Evolutionary conservation across 192 early-diverging fungal genomes (phyloP).

Genomic region (Bifiguratus adelaidae): DNA sequence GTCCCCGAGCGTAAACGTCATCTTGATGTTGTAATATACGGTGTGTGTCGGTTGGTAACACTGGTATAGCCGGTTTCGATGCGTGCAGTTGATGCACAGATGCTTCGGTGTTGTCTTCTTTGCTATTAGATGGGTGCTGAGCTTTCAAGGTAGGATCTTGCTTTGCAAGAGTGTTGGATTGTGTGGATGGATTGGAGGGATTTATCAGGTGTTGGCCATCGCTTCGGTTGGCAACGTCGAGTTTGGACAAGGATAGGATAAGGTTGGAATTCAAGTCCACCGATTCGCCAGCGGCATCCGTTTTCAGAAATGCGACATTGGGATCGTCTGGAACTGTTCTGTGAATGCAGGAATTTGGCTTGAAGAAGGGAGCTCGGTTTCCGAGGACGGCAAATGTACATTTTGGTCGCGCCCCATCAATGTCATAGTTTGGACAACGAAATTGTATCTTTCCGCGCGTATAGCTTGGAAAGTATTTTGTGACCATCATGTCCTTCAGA

Average conservation of each 20-base stretch:
- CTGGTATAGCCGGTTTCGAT: no score
- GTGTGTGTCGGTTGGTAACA: no score
- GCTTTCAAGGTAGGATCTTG: neutral
- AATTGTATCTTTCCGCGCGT: conserved; percentile 1
- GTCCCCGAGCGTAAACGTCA: no score
- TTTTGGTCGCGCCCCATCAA: conserved; percentile 16
- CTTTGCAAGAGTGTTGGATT: neutral
- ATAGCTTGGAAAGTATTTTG: neutral
- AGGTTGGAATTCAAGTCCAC: no score
- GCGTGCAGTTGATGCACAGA: no score
- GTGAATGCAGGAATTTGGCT: neutral
- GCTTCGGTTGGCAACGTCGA: neutral
- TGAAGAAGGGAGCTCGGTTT: conserved; percentile 8
- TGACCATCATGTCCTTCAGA: no score
- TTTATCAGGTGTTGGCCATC: neutral
- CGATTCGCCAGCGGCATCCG: no score
- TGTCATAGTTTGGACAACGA: conserved; percentile 11
- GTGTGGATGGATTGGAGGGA: neutral
- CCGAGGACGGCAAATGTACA: conserved; percentile 14
- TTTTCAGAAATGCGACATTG: no score
- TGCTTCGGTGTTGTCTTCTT: conserved; percentile 7
- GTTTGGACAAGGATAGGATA: no score
- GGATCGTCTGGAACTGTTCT: no score
- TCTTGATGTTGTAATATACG: no score
- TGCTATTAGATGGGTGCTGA: conserved; percentile 5